phyloP scores from a whole-genome alignment of 2,329 filamentous ascomycete genomes.

The Sporothrix inflata region DNA sequence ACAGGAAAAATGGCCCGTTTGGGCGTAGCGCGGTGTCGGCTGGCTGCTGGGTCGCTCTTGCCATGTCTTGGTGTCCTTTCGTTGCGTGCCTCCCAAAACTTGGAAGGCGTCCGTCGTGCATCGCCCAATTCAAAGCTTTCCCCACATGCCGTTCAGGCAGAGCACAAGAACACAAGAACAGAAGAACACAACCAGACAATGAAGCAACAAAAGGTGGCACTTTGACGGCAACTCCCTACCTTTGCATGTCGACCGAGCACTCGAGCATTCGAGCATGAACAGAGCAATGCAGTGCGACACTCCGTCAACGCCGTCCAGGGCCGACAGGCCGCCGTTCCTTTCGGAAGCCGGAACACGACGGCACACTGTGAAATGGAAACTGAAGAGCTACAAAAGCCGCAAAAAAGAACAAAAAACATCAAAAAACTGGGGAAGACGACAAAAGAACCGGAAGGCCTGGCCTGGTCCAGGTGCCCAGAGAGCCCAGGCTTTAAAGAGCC shows the following conservation, averaged over 20 bases:
- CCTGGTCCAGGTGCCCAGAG: not conserved
- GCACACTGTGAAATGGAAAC: not conserved
- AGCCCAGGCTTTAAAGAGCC: too few species aligned
- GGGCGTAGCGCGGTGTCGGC: constrained; percentile 13
- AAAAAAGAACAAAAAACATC: not conserved
- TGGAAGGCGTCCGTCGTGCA: not conserved
- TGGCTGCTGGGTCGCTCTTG: constrained; percentile 6
- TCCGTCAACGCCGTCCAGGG: not conserved
- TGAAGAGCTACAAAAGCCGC: not conserved
- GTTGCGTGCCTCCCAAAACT: not conserved
- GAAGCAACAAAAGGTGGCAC: not conserved
- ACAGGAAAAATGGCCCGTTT: not conserved
- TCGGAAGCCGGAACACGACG: constrained; percentile 7
- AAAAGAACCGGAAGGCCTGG: not conserved
- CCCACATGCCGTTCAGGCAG: constrained; percentile 5
- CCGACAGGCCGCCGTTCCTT: not conserved
- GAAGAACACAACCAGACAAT: not conserved
- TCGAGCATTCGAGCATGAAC: not conserved
- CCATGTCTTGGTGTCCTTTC: not conserved
- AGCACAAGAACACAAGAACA: too few species aligned
- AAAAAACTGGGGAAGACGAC: not conserved
- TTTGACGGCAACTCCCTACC: not conserved
- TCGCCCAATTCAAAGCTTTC: constrained; percentile 2
- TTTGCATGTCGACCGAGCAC: not conserved
- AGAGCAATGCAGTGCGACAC: not conserved